These are phyloP conservation scores for Skeletonema marinoi DNA, from an alignment of 108 stramenopile species.

Conservation along the genomic window DNA sequence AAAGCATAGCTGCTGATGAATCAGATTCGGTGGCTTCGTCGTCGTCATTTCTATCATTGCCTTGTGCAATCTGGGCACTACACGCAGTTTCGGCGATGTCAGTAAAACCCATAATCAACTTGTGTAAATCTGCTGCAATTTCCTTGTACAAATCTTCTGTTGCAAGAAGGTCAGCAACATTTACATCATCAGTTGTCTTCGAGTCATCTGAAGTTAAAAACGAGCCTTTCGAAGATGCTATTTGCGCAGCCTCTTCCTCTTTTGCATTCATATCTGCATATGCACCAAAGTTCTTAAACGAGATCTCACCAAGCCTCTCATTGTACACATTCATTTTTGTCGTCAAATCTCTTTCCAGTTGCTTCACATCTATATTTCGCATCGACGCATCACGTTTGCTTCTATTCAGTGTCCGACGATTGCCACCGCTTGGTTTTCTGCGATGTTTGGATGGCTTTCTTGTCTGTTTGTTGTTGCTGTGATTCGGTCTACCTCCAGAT, in stretches of 20 bases:
- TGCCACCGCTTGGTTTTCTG: background rate
- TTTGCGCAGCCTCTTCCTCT: slow-evolving; percentile 4
- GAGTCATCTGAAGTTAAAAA: background rate
- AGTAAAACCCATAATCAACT: slow-evolving; percentile 19
- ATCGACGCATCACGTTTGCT: background rate
- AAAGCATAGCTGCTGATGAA: background rate
- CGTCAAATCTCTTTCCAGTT: slow-evolving; percentile 3
- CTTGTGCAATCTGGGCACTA: background rate
- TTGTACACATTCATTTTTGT: slow-evolving; percentile 1
- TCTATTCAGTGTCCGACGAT: background rate
- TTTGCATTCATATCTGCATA: slow-evolving; percentile 4
- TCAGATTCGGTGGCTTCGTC: slow-evolving; percentile 1
- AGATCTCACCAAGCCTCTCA: background rate
- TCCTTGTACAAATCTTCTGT: slow-evolving; percentile 26
- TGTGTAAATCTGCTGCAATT: slow-evolving; percentile 27
- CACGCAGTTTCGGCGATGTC: slow-evolving; percentile 30
- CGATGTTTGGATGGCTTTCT: background rate
- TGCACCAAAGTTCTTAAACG: background rate
- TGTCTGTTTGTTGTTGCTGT: background rate
- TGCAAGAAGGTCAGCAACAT: slow-evolving; percentile 8
- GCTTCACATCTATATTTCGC: background rate
- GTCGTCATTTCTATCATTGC: background rate
- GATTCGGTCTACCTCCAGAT: background rate
- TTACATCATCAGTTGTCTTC: background rate
- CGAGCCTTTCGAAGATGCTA: background rate